phyloP scores from a whole-genome alignment of 768 basidiomycete genomes.

The Suillus subalutaceus region DNA sequence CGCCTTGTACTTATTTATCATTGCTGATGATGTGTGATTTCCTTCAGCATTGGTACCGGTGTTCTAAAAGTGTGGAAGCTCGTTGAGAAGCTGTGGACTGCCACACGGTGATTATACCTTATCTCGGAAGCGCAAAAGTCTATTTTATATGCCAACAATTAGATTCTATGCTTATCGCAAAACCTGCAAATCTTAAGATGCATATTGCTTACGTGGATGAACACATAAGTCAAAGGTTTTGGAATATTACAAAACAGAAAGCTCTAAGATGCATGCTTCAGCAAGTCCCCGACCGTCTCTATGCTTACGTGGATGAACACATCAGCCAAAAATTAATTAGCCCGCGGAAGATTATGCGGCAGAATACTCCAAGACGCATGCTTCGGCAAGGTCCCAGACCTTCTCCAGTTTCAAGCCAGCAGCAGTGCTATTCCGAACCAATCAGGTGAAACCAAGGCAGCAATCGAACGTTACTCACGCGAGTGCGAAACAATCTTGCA shows the following conservation, averaged over 20 bases:
- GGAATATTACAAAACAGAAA: slow-evolving; percentile 17
- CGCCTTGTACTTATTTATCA: neutral
- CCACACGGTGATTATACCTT: neutral
- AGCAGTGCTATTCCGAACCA: slow-evolving; percentile 17
- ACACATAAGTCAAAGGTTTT: slow-evolving; percentile 13
- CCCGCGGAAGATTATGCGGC: slow-evolving; percentile 17
- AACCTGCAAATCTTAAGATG: slow-evolving; percentile 2
- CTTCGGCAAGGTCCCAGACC: slow-evolving; percentile 34
- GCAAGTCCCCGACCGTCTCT: slow-evolving; percentile 32
- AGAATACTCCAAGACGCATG: slow-evolving; percentile 28
- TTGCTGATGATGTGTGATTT: slow-evolving; percentile 1
- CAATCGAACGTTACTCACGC: slow-evolving; percentile 21
- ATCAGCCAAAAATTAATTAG: slow-evolving; percentile 6
- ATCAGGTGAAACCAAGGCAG: slow-evolving; percentile 10
- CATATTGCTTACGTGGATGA: slow-evolving; percentile 19
- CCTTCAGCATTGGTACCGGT: slow-evolving; percentile 69
- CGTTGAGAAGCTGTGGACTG: slow-evolving; percentile 49
- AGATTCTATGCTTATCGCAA: slow-evolving; percentile 3
- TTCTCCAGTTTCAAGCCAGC: slow-evolving; percentile 34
- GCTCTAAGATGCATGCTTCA: slow-evolving; percentile 28
- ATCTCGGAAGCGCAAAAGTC: neutral
- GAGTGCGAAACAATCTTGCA: slow-evolving; percentile 31
- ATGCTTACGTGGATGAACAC: slow-evolving; percentile 23
- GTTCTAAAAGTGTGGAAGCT: slow-evolving; percentile 75
- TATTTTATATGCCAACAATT: neutral